These are phyloP conservation scores for Samsoniella hepiali DNA, from an alignment of 2,329 filamentous ascomycete species.

Conservation along the genomic window DNA sequence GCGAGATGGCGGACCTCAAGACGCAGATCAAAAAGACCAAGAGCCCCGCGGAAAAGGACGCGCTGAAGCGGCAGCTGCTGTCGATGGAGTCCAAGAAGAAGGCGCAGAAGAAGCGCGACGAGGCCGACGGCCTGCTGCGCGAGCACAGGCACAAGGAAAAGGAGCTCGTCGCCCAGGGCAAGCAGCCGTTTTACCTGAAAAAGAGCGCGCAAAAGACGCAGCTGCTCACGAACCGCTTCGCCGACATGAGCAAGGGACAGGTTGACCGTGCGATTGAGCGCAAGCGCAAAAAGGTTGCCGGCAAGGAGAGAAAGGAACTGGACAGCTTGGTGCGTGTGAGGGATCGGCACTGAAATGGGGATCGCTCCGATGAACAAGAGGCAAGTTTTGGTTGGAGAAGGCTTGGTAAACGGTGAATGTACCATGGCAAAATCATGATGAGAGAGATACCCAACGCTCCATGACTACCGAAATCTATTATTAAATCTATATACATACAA, in stretches of 20 bases:
- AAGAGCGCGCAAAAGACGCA: constrained; percentile 86
- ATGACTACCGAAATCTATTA: constrained; percentile 7
- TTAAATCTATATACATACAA: constrained; percentile 10
- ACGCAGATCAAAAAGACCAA: constrained; percentile 63
- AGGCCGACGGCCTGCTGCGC: constrained; percentile 64
- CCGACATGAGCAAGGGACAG: constrained; percentile 79
- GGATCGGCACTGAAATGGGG: constrained; percentile 7
- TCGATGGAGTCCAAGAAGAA: constrained; percentile 78
- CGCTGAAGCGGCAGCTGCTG: constrained; percentile 68
- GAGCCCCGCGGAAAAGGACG: constrained; percentile 61
- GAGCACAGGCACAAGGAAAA: constrained; percentile 82
- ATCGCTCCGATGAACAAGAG: too few species aligned
- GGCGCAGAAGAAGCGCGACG: constrained; percentile 65
- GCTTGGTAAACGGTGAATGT: too few species aligned
- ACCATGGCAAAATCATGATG: constrained; percentile 2
- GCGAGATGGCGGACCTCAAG: constrained; percentile 76
- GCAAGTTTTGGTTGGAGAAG: background rate
- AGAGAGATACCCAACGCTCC: constrained; percentile 12
- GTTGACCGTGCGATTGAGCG: constrained; percentile 81
- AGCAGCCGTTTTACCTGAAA: constrained; percentile 92
- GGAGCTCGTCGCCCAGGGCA: constrained; percentile 79
- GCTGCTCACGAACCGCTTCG: constrained; percentile 74
- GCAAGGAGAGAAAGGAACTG: constrained; percentile 80
- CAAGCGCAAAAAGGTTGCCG: constrained; percentile 82
- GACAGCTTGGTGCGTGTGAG: constrained; percentile 35